Percentiles rank a stretch among this genome's conserved stretches.
These are phyloP conservation scores for Dictyostelium brefeldianum DNA, from an alignment of 78 protist species.

Conservation along the genomic window DNA sequence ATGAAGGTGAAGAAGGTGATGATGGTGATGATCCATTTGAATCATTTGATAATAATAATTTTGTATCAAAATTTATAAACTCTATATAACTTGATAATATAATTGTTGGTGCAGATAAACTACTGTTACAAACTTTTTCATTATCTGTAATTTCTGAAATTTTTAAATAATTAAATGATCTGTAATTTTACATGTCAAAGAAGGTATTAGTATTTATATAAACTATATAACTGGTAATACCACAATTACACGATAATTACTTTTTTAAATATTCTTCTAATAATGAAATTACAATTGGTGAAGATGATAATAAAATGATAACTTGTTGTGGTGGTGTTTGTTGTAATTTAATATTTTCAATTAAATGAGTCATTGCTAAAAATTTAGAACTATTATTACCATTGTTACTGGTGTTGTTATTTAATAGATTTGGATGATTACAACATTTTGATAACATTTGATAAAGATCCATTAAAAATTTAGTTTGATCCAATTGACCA, in stretches of 20 bases:
- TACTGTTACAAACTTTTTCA: neutral
- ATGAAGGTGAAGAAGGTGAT: neutral
- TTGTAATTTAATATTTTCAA: neutral
- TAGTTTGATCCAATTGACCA: slow-evolving; percentile 16
- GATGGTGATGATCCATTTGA: neutral
- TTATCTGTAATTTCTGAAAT: neutral
- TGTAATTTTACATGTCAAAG: neutral
- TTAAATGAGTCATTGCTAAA: neutral
- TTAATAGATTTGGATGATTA: neutral
- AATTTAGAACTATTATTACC: slow-evolving; percentile 1
- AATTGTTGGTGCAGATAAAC: neutral
- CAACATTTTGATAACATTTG: slow-evolving; percentile 12
- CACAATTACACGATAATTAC: neutral
- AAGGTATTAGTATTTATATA: neutral
- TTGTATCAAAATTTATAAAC: slow-evolving; percentile 3
- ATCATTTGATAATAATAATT: neutral
- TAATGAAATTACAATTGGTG: neutral
- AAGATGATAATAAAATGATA: neutral
- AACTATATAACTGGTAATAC: neutral
- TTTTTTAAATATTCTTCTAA: slow-evolving; percentile 18
- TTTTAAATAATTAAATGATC: slow-evolving; percentile 21
- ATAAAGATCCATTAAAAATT: slow-evolving; percentile 7
- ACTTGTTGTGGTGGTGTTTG: neutral
- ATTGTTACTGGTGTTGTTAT: neutral
- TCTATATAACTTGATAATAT: slow-evolving; percentile 3